Percentiles rank a stretch among this genome's conserved stretches.
These are phyloP conservation scores for Camellia lanceoleosa DNA, from an alignment of 148 eudicot genomes.

Conservation along the genomic window DNA sequence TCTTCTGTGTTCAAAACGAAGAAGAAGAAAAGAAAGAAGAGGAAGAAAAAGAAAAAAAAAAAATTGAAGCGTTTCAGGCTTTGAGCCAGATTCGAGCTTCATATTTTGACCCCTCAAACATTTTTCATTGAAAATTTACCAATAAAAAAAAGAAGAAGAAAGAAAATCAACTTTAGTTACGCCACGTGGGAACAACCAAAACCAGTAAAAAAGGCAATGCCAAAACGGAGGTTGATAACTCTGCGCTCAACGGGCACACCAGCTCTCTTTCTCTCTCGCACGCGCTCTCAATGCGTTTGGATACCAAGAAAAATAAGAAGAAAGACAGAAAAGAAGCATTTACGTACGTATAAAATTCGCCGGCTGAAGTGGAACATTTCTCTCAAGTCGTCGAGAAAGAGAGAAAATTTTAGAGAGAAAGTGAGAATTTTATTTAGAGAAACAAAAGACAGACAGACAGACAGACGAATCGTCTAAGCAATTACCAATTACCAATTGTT, in stretches of 20 bases:
- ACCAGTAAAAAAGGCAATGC: neutral
- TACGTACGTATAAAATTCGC: neutral
- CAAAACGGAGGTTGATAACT: neutral
- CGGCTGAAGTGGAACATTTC: neutral
- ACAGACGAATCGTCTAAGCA: constrained; percentile 6
- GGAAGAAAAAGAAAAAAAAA: too few relatives aligned
- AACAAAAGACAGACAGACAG: neutral
- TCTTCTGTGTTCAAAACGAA: too few relatives aligned
- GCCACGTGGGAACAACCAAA: too few relatives aligned
- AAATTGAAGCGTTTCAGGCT: too few relatives aligned
- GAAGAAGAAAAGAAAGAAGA: too few relatives aligned
- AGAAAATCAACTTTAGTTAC: too few relatives aligned
- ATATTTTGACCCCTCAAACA: too few relatives aligned
- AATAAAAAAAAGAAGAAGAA: too few relatives aligned
- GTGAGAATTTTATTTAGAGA: neutral
- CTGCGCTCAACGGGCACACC: neutral
- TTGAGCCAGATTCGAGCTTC: too few relatives aligned
- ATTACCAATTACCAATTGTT: neutral
- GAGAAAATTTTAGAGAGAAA: neutral
- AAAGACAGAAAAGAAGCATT: too few relatives aligned
- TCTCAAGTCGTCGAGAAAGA: neutral
- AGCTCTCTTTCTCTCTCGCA: neutral
- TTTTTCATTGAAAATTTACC: too few relatives aligned
- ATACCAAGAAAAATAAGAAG: neutral
- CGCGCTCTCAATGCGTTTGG: constrained; percentile 6